Evolutionary conservation across 106 monocot genomes (phyloP).

Genomic region (Acanthochlamys bracteata): DNA sequence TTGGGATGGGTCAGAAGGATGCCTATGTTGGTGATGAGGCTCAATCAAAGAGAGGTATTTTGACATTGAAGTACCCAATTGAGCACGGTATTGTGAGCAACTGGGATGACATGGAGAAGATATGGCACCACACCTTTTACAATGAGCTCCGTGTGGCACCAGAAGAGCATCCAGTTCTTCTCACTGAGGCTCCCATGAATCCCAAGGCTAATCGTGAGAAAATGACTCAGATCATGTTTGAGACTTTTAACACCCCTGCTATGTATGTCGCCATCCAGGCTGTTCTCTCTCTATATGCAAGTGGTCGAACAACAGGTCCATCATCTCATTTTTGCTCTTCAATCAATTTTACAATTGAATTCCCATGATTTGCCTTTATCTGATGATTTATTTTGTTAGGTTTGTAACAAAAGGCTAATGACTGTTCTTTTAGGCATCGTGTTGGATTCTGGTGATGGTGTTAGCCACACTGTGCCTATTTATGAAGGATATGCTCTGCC

Average conservation of each 20-base stretch:
- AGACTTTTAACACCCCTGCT: conserved; percentile 23
- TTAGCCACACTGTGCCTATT: conserved; percentile 25
- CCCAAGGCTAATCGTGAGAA: conserved; percentile 26
- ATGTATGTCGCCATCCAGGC: conserved; percentile 28
- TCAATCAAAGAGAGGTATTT: conserved; percentile 22
- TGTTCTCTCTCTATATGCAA: conserved; percentile 24
- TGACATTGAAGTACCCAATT: conserved; percentile 22
- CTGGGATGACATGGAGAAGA: conserved; percentile 30
- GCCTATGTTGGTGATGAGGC: conserved; percentile 30
- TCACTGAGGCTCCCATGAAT: conserved; percentile 24
- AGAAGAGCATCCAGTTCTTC: conserved; percentile 24
- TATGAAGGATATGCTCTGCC: conserved; percentile 26
- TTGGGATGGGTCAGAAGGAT: conserved; percentile 26
- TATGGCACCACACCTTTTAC: conserved; percentile 24
- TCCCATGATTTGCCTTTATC: neutral
- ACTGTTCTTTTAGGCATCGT: conserved; percentile 10
- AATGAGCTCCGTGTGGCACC: conserved; percentile 24
- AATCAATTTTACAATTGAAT: neutral
- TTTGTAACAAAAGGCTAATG: too few species aligned
- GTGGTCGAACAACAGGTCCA: conserved; percentile 22
- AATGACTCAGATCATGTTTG: conserved; percentile 29
- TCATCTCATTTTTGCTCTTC: too few species aligned
- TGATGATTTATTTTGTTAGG: neutral
- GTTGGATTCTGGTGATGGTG: conserved; percentile 27
- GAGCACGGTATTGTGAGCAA: conserved; percentile 27